Conservation (phyloP, 1,284 basidiomycete species). For the Sporisorium sorghi region DNA sequence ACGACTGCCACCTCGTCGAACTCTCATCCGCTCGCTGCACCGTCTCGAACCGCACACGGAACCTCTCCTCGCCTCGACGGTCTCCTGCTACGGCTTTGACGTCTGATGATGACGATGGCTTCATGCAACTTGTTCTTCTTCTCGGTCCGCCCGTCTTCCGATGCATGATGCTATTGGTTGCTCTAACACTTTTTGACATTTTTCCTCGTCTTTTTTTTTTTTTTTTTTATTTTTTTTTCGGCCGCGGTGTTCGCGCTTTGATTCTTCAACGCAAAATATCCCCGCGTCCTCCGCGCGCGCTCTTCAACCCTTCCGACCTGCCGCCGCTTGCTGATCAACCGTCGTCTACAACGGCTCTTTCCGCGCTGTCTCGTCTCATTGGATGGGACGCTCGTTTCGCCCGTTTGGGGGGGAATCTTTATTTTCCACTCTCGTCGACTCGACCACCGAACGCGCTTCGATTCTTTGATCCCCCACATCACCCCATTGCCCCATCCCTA, state of each 20-base stretch:
- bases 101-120: no score
- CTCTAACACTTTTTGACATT: constrained; percentile 24
- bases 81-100: not conserved
- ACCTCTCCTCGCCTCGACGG: not conserved
- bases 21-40: not conserved
- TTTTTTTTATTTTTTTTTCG: not conserved
- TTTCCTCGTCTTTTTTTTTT: constrained; percentile 5
- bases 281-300: constrained; percentile 40
- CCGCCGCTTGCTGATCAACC: not conserved
- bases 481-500: constrained; percentile 7
- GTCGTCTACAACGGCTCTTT: constrained; percentile 27
- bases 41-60: not conserved
- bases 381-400: not conserved
- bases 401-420: no score
- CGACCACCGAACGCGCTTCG: no score
- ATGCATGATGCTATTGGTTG: not conserved
- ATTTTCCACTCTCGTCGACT: not conserved
- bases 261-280: constrained; percentile 12
- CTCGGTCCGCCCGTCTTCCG: not conserved
- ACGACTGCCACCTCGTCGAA: not conserved
- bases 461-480: no score
- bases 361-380: constrained; percentile 22
- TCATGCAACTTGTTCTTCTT: not conserved
- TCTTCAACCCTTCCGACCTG: not conserved
- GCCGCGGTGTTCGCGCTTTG: not conserved